phyloP scores from a whole-genome alignment of 169 alveolate genomes.

The Plasmodium yoelii region DNA sequence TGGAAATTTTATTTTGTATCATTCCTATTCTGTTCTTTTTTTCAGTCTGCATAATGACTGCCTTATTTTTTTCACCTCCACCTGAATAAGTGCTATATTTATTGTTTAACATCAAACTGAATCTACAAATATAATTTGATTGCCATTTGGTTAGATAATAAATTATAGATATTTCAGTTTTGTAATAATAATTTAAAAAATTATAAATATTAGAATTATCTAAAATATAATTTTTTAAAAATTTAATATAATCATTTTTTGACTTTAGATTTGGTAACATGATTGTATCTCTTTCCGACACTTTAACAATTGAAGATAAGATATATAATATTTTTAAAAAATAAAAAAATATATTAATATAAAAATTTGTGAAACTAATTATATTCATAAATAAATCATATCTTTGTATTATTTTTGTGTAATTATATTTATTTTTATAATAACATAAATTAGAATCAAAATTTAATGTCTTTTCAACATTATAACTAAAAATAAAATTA shows the following conservation, averaged over 20 bases:
- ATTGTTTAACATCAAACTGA: conserved; percentile 11
- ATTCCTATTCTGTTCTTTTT: neutral
- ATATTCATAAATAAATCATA: conserved; percentile 1
- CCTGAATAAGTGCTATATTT: neutral
- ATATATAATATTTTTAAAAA: conserved; percentile 29
- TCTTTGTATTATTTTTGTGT: neutral
- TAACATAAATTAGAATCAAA: too few relatives aligned
- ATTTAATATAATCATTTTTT: conserved; percentile 42
- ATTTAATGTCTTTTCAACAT: neutral
- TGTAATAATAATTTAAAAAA: conserved; percentile 32
- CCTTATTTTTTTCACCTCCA: neutral
- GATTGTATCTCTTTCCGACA: conserved; percentile 43
- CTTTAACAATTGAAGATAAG: conserved; percentile 40
- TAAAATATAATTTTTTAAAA: conserved; percentile 49
- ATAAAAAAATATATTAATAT: conserved; percentile 20
- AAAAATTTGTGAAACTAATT: neutral
- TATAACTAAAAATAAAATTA: too few relatives aligned
- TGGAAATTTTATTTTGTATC: conserved; percentile 20
- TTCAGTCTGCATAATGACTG: neutral
- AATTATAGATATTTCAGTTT: conserved; percentile 43
- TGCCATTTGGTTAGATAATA: conserved; percentile 59
- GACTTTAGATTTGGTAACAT: conserved; percentile 28
- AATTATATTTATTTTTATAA: neutral
- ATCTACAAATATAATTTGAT: conserved; percentile 24
- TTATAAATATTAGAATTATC: conserved; percentile 51